These are phyloP conservation scores for Porphyrellus cyaneotinctus DNA, from an alignment of 768 basidiomycete species.

Conservation along the genomic window DNA sequence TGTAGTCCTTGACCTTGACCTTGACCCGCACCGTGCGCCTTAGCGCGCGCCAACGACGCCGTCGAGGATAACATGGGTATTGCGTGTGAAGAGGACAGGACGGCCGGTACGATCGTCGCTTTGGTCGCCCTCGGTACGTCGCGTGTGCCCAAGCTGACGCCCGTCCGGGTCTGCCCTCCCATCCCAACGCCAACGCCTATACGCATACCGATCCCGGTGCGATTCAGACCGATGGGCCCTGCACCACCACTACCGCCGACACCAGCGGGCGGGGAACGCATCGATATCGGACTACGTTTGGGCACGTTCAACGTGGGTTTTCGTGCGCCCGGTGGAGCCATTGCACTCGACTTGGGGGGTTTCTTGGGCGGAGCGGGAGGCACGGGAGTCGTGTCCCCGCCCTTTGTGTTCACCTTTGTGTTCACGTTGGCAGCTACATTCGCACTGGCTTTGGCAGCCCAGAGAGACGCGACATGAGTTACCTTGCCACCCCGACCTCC, in stretches of 20 bases:
- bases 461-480: slow-evolving; percentile 66
- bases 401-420: not conserved
- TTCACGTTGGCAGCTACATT: not conserved
- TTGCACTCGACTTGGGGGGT: slow-evolving; percentile 3
- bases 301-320: slow-evolving; percentile 11
- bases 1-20: slow-evolving; percentile 17
- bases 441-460: slow-evolving; percentile 61
- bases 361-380: slow-evolving; percentile 6
- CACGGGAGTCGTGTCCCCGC: slow-evolving; percentile 2
- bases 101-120: slow-evolving; percentile 62
- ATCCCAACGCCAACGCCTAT: no score
- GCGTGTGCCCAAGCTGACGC: slow-evolving; percentile 9
- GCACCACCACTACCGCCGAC: not conserved
- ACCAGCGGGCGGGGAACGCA: not conserved
- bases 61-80: slow-evolving; percentile 70
- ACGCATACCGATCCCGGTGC: not conserved
- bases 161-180: not conserved
- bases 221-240: not conserved
- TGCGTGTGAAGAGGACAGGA: slow-evolving; percentile 69
- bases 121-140: slow-evolving; percentile 42
- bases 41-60: slow-evolving; percentile 64
- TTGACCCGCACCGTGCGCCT: slow-evolving; percentile 16
- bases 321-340: not conserved
- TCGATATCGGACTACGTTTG: slow-evolving; percentile 12
- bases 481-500: slow-evolving; percentile 76